Evolutionary conservation across 1,284 basidiomycete species (phyloP).

Genomic region (Trametes versicolor): DNA sequence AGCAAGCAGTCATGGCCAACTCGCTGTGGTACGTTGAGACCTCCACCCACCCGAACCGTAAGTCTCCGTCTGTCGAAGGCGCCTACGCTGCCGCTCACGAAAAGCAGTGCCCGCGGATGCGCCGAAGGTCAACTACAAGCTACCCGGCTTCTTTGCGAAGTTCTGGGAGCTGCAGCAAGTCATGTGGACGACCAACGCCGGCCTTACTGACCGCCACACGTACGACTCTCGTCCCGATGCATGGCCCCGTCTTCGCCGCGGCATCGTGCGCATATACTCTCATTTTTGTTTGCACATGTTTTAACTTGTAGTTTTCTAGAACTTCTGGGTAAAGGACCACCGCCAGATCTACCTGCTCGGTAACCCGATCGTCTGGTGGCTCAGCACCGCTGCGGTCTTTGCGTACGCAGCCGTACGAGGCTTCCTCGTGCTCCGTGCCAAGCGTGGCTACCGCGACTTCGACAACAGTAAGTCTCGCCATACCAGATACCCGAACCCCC

Average conservation of each 20-base stretch:
- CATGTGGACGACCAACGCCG: slow-evolving; percentile 99
- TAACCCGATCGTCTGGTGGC: slow-evolving; percentile 94
- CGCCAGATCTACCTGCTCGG: slow-evolving; percentile 95
- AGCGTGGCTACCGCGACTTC: slow-evolving; percentile 93
- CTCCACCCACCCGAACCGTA: slow-evolving; percentile 78
- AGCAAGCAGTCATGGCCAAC: slow-evolving; percentile 91
- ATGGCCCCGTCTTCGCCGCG: slow-evolving; percentile 92
- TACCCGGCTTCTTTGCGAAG: slow-evolving; percentile 89
- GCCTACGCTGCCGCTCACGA: slow-evolving; percentile 4
- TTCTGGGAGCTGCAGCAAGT: slow-evolving; percentile 94
- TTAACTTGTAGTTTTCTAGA: slow-evolving; percentile 53
- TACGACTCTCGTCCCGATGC: slow-evolving; percentile 92
- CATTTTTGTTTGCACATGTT: too few relatives aligned
- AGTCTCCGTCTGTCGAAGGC: slow-evolving; percentile 45
- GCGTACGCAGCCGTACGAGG: slow-evolving; percentile 77
- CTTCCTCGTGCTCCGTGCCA: slow-evolving; percentile 86
- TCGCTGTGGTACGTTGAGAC: slow-evolving; percentile 98
- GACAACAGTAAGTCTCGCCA: slow-evolving; percentile 76
- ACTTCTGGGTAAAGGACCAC: slow-evolving; percentile 99
- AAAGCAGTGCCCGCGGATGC: slow-evolving; percentile 72
- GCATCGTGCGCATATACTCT: slow-evolving; percentile 77
- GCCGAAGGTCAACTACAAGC: slow-evolving; percentile 87
- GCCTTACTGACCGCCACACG: slow-evolving; percentile 92
- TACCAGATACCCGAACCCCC: neutral
- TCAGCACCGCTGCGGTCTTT: slow-evolving; percentile 77